phyloP scores from a whole-genome alignment of 75 land plant genomes.

The Picea glauca region DNA sequence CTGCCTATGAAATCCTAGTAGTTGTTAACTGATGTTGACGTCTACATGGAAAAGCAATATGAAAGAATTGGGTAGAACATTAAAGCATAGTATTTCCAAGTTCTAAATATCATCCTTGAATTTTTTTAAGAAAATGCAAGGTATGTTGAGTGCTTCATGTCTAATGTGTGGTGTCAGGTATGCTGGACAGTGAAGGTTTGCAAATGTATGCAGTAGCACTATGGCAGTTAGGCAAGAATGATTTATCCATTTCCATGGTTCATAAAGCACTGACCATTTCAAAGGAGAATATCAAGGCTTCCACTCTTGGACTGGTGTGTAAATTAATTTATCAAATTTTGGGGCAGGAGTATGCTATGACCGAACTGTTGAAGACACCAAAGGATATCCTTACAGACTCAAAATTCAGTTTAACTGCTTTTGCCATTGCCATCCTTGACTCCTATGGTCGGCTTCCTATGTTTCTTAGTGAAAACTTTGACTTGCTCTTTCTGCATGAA shows the following conservation, averaged over 20 bases:
- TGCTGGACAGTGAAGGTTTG: conserved; percentile 51
- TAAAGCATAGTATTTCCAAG: not conserved
- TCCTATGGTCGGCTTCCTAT: conserved; percentile 29
- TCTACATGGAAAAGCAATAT: not conserved
- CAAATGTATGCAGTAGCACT: conserved; percentile 73
- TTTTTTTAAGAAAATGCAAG: too few species aligned
- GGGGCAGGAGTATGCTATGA: conserved; percentile 39
- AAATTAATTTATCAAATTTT: conserved; percentile 48
- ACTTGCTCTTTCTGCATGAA: conserved; percentile 34
- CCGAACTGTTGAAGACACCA: conserved; percentile 42
- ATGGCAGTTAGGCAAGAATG: conserved; percentile 58
- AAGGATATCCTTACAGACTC: conserved; percentile 35
- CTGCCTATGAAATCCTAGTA: not conserved
- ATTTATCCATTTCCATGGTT: conserved; percentile 34
- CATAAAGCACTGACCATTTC: conserved; percentile 34
- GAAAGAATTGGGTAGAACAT: not conserved
- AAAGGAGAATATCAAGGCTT: conserved; percentile 21
- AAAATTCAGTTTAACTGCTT: conserved; percentile 38
- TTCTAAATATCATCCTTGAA: not conserved
- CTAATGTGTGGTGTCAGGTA: conserved; percentile 21
- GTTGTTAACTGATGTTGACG: not conserved
- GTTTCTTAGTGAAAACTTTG: conserved; percentile 28
- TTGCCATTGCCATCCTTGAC: conserved; percentile 50
- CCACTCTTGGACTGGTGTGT: conserved; percentile 45
- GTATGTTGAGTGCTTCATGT: not conserved